A percentile compares a stretch with the other conserved stretches of the same genome.
Evolutionary conservation across 495 filamentous ascomycete genomes (phyloP).

Genomic region (Neurospora sp.): DNA sequence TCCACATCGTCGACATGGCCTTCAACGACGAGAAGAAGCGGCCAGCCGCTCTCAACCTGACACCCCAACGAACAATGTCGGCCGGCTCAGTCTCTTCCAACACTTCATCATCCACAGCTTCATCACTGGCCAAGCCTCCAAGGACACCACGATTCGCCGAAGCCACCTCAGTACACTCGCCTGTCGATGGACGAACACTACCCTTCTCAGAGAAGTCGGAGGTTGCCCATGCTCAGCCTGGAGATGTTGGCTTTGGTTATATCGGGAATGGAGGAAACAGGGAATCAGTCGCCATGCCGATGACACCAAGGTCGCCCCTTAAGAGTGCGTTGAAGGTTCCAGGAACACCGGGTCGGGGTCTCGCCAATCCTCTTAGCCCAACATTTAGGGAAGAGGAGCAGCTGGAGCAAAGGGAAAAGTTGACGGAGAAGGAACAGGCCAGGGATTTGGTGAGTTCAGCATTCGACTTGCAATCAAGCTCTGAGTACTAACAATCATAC

Average conservation of each 20-base stretch:
- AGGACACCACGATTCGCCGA: slow-evolving; percentile 84
- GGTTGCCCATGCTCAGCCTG: slow-evolving; percentile 56
- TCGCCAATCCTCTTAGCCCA: slow-evolving; percentile 65
- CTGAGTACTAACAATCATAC: slow-evolving; percentile 23
- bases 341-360: slow-evolving; percentile 58
- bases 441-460: slow-evolving; percentile 64
- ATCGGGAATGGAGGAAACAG: slow-evolving; percentile 49
- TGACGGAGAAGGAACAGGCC: slow-evolving; percentile 71
- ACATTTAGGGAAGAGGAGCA: slow-evolving; percentile 80
- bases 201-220: slow-evolving; percentile 58
- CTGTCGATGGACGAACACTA: slow-evolving; percentile 51
- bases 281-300: slow-evolving; percentile 40
- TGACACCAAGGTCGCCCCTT: slow-evolving; percentile 63
- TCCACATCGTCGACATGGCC: slow-evolving; percentile 12
- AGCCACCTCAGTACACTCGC: slow-evolving; percentile 79
- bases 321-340: slow-evolving; percentile 82
- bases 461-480: neutral
- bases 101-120: slow-evolving; percentile 41
- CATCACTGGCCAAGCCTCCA: slow-evolving; percentile 59
- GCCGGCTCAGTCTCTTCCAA: slow-evolving; percentile 45
- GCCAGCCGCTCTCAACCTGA: slow-evolving; percentile 38
- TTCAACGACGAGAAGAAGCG: slow-evolving; percentile 39
- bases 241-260: slow-evolving; percentile 89
- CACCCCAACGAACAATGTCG: slow-evolving; percentile 35
- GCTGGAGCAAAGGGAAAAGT: slow-evolving; percentile 68